Evolutionary conservation across 2,329 filamentous ascomycete genomes (phyloP).

Genomic region (Stachybotrys chartarum): DNA sequence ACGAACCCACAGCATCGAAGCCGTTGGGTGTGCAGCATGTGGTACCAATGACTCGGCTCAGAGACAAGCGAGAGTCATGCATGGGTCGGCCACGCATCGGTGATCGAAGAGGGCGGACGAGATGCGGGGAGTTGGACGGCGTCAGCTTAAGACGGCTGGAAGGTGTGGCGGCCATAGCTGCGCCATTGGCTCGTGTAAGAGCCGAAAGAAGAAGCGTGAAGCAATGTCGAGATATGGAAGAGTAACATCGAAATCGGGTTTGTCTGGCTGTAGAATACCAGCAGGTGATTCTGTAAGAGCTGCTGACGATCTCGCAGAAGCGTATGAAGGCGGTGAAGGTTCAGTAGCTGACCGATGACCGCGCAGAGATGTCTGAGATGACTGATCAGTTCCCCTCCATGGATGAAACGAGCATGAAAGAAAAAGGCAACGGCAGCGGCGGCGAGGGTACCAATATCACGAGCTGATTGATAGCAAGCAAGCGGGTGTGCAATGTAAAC

Average conservation of each 20-base stretch:
- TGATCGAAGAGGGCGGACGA: conserved; percentile 56
- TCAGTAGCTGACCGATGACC: no score
- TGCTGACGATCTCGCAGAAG: no score
- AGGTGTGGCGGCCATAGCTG: conserved; percentile 52
- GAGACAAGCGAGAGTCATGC: conserved; percentile 55
- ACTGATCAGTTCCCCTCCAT: no score
- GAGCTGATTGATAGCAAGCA: neutral
- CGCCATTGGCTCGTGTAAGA: conserved; percentile 39
- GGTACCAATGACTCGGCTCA: conserved; percentile 84
- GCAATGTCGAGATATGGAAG: neutral
- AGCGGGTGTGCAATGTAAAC: neutral
- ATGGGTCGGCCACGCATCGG: conserved; percentile 43
- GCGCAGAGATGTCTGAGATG: no score
- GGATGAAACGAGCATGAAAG: neutral
- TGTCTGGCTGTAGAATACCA: no score
- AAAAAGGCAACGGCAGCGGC: no score
- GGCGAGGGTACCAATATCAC: neutral
- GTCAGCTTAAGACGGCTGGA: conserved; percentile 59
- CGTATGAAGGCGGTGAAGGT: no score
- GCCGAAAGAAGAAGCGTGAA: neutral
- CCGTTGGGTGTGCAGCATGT: conserved; percentile 79
- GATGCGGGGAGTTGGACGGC: conserved; percentile 68
- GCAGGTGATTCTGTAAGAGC: no score
- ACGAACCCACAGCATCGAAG: conserved; percentile 72
- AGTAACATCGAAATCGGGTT: no score